Percentiles rank a stretch among this genome's conserved stretches.
Conservation (phyloP, 1,139 yeast genomes). For the Wickerhamiella infanticola region DNA sequence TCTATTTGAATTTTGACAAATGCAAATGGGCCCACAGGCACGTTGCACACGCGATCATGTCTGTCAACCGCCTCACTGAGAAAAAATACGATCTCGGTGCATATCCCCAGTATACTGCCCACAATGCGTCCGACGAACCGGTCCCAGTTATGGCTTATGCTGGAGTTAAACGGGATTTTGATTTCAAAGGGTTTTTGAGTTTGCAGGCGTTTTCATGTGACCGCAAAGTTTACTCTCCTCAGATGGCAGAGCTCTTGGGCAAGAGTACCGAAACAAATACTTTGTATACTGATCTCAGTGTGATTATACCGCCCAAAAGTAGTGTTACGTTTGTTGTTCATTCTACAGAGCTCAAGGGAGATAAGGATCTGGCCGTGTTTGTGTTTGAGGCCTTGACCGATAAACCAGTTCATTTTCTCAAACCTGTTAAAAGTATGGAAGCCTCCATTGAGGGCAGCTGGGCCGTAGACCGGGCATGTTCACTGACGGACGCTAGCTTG, state of each 20-base stretch:
- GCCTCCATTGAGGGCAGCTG: neutral
- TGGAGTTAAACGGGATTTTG: neutral
- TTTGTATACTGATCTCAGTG: neutral
- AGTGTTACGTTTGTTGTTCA: neutral
- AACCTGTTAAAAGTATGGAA: neutral
- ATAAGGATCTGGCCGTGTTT: neutral
- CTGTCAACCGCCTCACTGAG: neutral
- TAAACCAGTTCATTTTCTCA: neutral
- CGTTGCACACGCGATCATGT: neutral
- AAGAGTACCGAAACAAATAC: neutral
- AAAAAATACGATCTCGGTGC: neutral
- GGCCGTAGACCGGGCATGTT: neutral
- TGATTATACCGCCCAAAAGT: neutral
- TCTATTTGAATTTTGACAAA: constrained; percentile 3
- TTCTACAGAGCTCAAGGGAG: neutral
- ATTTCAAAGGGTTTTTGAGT: neutral
- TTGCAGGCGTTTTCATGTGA: neutral
- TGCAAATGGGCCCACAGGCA: neutral
- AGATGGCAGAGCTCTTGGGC: neutral
- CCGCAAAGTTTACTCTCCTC: neutral
- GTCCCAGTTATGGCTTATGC: neutral
- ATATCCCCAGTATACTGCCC: neutral
- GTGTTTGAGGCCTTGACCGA: neutral
- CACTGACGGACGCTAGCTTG: neutral
- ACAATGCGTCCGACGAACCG: neutral